Percentiles rank a stretch among this genome's conserved stretches.
These are phyloP conservation scores for Diacronema lutheri DNA, from an alignment of 78 protist species.

Conservation along the genomic window DNA sequence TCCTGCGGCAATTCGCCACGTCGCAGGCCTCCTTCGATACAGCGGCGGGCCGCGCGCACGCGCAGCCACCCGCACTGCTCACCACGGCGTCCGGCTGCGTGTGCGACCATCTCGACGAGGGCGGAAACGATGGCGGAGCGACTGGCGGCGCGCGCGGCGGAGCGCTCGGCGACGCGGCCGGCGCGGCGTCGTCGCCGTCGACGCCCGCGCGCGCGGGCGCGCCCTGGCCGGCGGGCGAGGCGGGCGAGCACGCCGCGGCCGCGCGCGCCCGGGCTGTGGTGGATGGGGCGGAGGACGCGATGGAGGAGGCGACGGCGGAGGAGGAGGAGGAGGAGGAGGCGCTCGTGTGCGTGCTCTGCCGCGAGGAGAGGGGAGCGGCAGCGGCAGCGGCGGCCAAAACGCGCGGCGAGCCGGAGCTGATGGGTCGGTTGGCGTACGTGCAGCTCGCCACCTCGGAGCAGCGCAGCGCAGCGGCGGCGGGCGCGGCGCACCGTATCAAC, in stretches of 20 bases:
- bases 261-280: background rate
- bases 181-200: background rate
- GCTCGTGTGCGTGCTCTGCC: constrained; percentile 7
- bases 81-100: too few relatives aligned
- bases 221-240: background rate
- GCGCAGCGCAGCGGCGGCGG: too few relatives aligned
- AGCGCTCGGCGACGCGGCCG: background rate
- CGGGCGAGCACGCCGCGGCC: background rate
- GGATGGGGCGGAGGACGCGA: background rate
- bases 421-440: background rate
- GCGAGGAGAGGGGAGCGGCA: background rate
- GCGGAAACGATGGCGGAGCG: too few relatives aligned
- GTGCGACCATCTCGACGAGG: too few relatives aligned
- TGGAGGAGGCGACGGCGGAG: background rate
- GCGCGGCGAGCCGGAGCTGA: too few relatives aligned
- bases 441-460: background rate
- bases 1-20: background rate
- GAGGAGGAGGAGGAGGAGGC: background rate
- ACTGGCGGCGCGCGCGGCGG: background rate
- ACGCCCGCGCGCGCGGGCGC: too few relatives aligned
- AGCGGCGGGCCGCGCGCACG: too few relatives aligned
- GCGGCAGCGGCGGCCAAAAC: too few relatives aligned
- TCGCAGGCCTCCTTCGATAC: background rate
- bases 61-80: too few relatives aligned
- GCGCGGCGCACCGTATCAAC: too few relatives aligned